Evolutionary conservation across 2,329 filamentous ascomycete species (phyloP), one percentile per base, ranked within the genome.

Genomic region (Mollisiaceae sp.): DNA sequence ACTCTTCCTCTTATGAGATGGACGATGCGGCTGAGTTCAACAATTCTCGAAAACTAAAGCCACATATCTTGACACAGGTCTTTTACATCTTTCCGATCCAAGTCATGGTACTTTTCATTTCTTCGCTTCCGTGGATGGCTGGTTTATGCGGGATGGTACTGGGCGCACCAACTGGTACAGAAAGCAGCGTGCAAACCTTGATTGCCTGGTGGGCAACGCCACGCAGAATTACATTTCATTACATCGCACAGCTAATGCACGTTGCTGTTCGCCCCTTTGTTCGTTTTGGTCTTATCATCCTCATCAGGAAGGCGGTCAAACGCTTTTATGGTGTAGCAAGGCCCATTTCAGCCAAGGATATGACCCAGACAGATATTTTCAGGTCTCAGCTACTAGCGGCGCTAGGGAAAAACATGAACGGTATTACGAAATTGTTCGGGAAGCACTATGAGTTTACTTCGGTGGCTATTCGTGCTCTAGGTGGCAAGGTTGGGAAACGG

Each of bases 1-100:
- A 86, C 73, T 85, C 84, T 0, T 86, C 84, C 0, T 86, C 83
- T 70, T 86, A 84, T 82, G 85, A 87, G 70, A 74, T 81, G 27
- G 72, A 79, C 24, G 82, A 83, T 66, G 79, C 79, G n/a, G n/a
- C n/a, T 1, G 76, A 78, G 12, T 82, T n/a, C 43, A n/a, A 85
- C 69, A 24, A 59, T 32, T 36, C 45, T 11, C 47, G 39, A 24
- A 15, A 38, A 1, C 79, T 81, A 39, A 73, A 77, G 55, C 75
- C 82, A 1, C 83, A 85, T 72, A 82, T 82, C 78, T 66, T 79
- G 0, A 75, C 84, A 54, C 75, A 75, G 4, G 45, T 79, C 2
- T 71, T 85, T 18, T 65, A 81, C 4, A 82, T 81, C 4, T 63
- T 77, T 18, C 84, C 84, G 0, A 69, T 85, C 2, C 69, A 73